A percentile compares a stretch with the other conserved stretches of the same genome.
Conservation (phyloP, 345 rosid species). For the Rhodamnia rubescens region DNA sequence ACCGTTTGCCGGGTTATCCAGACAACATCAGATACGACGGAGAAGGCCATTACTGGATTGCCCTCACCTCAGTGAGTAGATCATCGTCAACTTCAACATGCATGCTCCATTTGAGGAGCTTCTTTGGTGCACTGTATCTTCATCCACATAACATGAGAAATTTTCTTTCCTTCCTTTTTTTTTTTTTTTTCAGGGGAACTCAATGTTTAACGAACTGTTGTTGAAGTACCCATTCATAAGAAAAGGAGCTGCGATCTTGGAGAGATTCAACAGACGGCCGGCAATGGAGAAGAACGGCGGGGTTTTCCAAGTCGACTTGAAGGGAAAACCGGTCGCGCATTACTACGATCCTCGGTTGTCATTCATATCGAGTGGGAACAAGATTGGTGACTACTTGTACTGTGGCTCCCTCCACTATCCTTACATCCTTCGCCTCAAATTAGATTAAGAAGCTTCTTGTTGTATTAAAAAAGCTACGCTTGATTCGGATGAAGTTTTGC, state of each 20-base stretch:
- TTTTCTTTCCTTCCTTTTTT: too few species aligned
- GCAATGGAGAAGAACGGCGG: constrained; percentile 20
- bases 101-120: background rate
- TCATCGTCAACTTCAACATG: background rate
- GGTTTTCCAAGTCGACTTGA: constrained; percentile 41
- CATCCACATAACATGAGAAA: background rate
- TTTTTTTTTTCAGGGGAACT: background rate
- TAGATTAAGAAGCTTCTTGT: background rate
- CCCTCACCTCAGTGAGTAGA: constrained; percentile 24
- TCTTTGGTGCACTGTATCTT: background rate
- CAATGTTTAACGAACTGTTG: constrained; percentile 5
- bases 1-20: constrained; percentile 49
- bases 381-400: constrained; percentile 50
- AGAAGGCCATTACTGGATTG: constrained; percentile 72
- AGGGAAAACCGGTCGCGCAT: constrained; percentile 43
- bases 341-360: constrained; percentile 31
- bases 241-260: constrained; percentile 19
- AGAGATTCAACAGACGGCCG: constrained; percentile 7
- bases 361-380: constrained; percentile 24
- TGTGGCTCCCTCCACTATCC: constrained; percentile 27
- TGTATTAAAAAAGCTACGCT: background rate
- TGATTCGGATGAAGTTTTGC: background rate
- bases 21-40: constrained; percentile 75
- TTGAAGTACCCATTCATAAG: constrained; percentile 34
- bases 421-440: constrained; percentile 27